Conservation (phyloP, 2,329 filamentous ascomycete genomes). For the Cladosporium halotolerans region DNA sequence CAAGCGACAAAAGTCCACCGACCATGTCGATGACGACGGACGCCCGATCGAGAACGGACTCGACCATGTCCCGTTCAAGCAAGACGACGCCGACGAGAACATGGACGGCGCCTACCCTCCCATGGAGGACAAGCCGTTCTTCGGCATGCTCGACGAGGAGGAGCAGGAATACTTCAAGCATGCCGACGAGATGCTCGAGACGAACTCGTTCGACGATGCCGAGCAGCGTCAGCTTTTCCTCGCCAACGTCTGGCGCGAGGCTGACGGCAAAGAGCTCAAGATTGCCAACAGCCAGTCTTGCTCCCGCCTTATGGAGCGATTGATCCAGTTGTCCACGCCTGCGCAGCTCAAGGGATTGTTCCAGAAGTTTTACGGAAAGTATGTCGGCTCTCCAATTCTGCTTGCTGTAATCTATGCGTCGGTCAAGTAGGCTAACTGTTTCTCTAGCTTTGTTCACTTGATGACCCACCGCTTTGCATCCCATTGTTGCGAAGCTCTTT, state of each 20-base stretch:
- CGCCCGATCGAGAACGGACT: conserved; percentile 12
- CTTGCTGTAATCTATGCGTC: neutral
- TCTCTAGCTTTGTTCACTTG: conserved; percentile 65
- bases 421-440: neutral
- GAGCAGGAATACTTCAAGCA: conserved; percentile 94
- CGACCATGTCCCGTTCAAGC: conserved; percentile 16
- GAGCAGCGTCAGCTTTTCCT: conserved; percentile 56
- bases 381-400: conserved; percentile 23
- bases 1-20: conserved; percentile 35
- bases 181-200: conserved; percentile 81
- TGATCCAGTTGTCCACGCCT: conserved; percentile 75
- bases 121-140: conserved; percentile 65
- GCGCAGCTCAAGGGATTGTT: conserved; percentile 83
- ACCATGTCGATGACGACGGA: conserved; percentile 27
- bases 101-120: conserved; percentile 27
- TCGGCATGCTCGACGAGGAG: conserved; percentile 83
- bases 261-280: conserved; percentile 88
- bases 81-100: conserved; percentile 15
- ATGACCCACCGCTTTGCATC: conserved; percentile 95
- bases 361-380: conserved; percentile 74
- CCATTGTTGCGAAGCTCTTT: conserved; percentile 93
- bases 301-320: conserved; percentile 82
- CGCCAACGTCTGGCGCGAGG: conserved; percentile 78
- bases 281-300: conserved; percentile 93
- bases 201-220: conserved; percentile 74